Base-by-base conservation (phyloP, 208 protist genomes). In the Trypanosoma congolense region DNA sequence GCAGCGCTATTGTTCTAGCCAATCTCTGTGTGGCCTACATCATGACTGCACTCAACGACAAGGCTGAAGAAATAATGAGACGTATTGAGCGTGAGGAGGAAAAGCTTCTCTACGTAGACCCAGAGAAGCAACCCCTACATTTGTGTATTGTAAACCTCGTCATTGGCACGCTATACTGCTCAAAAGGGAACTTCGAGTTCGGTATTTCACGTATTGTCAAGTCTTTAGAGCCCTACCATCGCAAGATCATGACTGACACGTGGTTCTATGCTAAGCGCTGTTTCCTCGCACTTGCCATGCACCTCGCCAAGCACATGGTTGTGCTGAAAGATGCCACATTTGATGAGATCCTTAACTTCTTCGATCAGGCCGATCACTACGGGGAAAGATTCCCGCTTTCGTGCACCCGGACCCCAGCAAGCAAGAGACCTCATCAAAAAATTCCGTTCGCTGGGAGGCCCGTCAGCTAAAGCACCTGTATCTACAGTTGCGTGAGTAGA, bases 111-210 rank as follows among this genome's bases (percentile, higher is more conserved):
- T 87, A 81, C 53, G 70, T 78, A 30, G 87, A 96, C 41, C 75
- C 88, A 6, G 77, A 95, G 9, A 91, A 94, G 64, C 92, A 98
- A 75, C 77, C 79, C 18, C 89, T 97, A 57, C 95, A 98, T 65
- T 82, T 98, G 29, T 98, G 96, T 76, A 99, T 98, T 65, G 95
- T 99, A 22, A 98, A 99, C 70, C 77, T 99, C 2, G 97, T 99
- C 12, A 99, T 99, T 65, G 97, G 97, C 31, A 99, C 97, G 12
- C 80, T 99, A n/a, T 99, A 99, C 79, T 99, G 97, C 77, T 91
- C 95, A 16, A 98, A 98, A 75, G 93, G 92, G 31, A 96, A 98
- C 66, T 97, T 96, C 72, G 96, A 99, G 73, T 99, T 98, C 66
- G 97, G 97, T 58, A 98, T 99, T 57, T 93, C 82, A 6, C 87